phyloP scores from a whole-genome alignment of 2,329 filamentous ascomycete genomes.

The Fusarium paranaense region DNA sequence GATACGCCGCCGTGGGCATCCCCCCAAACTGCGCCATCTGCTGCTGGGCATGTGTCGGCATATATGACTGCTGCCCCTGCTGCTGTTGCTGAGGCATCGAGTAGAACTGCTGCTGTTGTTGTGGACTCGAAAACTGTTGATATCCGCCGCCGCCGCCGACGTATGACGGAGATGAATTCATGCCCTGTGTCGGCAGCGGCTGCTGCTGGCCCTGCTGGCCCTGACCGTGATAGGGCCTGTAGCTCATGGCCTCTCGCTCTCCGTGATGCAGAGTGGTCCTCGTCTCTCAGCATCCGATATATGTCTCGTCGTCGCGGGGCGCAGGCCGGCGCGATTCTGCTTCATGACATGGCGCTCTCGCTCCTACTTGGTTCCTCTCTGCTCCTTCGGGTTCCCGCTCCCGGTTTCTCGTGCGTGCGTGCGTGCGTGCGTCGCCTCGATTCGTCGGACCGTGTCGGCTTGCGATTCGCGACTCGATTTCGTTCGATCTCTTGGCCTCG shows the following conservation, averaged over 20 bases:
- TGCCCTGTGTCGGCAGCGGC: slow-evolving; percentile 30
- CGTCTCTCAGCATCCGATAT: slow-evolving; percentile 36
- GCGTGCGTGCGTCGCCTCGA: neutral
- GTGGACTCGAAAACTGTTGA: slow-evolving; percentile 46
- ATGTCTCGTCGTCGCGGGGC: slow-evolving; percentile 42
- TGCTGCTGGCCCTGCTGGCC: slow-evolving; percentile 45
- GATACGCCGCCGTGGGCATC: slow-evolving; percentile 36
- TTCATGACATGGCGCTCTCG: slow-evolving; percentile 37
- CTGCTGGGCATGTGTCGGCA: slow-evolving; percentile 37
- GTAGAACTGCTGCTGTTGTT: slow-evolving; percentile 43
- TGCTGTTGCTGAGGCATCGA: slow-evolving; percentile 33
- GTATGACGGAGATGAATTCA: slow-evolving; percentile 39
- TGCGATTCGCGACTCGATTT: slow-evolving; percentile 2
- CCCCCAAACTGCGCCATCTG: slow-evolving; percentile 42
- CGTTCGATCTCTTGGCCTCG: slow-evolving; percentile 10
- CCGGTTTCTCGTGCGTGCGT: neutral
- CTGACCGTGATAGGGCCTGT: slow-evolving; percentile 47
- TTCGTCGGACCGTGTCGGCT: slow-evolving; percentile 4
- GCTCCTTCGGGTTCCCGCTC: slow-evolving; percentile 7
- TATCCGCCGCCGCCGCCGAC: slow-evolving; percentile 21
- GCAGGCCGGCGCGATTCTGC: slow-evolving; percentile 44
- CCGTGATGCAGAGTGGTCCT: slow-evolving; percentile 4
- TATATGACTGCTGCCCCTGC: slow-evolving; percentile 41
- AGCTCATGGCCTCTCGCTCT: slow-evolving; percentile 50
- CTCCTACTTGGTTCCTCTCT: neutral